These are phyloP conservation scores for Colletotrichum incanum DNA, from an alignment of 2,329 filamentous ascomycete genomes.

Conservation along the genomic window DNA sequence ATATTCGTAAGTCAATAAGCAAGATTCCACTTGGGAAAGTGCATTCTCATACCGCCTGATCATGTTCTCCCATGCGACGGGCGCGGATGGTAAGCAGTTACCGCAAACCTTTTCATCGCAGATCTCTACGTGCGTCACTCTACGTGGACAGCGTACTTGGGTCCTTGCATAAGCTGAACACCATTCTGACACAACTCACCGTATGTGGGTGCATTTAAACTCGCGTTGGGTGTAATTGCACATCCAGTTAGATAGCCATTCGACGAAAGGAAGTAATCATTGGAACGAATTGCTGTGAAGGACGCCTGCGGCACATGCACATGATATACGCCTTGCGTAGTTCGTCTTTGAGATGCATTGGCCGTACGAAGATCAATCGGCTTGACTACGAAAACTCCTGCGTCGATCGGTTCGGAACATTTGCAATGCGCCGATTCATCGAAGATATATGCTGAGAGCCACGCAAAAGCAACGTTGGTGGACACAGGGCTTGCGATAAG, in stretches of 20 bases:
- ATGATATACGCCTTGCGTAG: not conserved
- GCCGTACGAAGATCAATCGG: not conserved
- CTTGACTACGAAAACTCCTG: not conserved
- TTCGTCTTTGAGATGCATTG: not conserved
- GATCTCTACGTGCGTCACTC: not conserved
- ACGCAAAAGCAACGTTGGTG: not conserved
- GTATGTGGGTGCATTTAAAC: not conserved
- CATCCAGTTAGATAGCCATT: not conserved
- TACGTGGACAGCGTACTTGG: not conserved
- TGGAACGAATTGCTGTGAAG: not conserved
- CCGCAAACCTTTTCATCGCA: not conserved
- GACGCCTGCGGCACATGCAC: not conserved
- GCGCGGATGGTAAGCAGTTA: not conserved
- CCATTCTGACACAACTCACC: not conserved
- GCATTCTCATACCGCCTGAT: not conserved
- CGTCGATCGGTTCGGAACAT: not conserved
- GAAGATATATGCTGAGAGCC: not conserved
- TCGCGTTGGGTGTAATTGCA: not conserved
- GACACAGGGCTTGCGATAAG: not conserved
- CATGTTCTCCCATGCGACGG: not conserved
- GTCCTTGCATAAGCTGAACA: accelerated
- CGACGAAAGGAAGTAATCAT: not conserved
- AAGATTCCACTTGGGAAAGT: no score
- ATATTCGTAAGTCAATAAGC: no score
- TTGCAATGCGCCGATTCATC: not conserved